phyloP scores from a whole-genome alignment of 352 stramenopile genomes.

The Phytopythium aichiense region DNA sequence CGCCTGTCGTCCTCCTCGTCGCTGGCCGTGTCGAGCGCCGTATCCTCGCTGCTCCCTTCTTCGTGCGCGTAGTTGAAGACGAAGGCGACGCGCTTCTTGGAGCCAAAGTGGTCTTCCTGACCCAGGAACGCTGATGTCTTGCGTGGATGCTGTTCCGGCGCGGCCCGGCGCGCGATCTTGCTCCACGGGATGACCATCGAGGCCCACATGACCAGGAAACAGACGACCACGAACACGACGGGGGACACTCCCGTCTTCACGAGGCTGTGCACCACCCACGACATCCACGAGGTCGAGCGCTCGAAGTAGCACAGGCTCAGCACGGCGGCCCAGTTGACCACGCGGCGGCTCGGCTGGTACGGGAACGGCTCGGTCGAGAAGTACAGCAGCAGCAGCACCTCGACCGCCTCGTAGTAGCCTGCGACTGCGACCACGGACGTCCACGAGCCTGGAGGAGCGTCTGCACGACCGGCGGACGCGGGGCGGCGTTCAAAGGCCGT shows the following conservation, averaged over 20 bases:
- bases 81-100: slow-evolving; percentile 1
- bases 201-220: slow-evolving; percentile 38
- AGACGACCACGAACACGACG: slow-evolving; percentile 20
- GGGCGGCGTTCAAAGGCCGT: background rate
- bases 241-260: slow-evolving; percentile 24
- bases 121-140: slow-evolving; percentile 4
- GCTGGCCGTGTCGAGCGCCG: slow-evolving; percentile 6
- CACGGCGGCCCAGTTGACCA: slow-evolving; percentile 33
- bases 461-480: background rate
- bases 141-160: slow-evolving; percentile 2
- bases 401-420: slow-evolving; percentile 43
- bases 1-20: slow-evolving; percentile 4
- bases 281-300: slow-evolving; percentile 13
- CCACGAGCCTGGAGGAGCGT: background rate
- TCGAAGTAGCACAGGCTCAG: slow-evolving; percentile 26
- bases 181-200: slow-evolving; percentile 45
- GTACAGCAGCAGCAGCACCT: slow-evolving; percentile 57
- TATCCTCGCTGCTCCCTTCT: slow-evolving; percentile 7
- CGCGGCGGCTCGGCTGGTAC: slow-evolving; percentile 38
- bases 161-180: slow-evolving; percentile 16
- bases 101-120: background rate
- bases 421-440: background rate
- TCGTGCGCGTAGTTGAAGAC: slow-evolving; percentile 2
- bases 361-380: slow-evolving; percentile 34
- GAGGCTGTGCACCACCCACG: slow-evolving; percentile 12